Base-by-base conservation (phyloP, 345 rosid species). In the Kernera saxatilis region DNA sequence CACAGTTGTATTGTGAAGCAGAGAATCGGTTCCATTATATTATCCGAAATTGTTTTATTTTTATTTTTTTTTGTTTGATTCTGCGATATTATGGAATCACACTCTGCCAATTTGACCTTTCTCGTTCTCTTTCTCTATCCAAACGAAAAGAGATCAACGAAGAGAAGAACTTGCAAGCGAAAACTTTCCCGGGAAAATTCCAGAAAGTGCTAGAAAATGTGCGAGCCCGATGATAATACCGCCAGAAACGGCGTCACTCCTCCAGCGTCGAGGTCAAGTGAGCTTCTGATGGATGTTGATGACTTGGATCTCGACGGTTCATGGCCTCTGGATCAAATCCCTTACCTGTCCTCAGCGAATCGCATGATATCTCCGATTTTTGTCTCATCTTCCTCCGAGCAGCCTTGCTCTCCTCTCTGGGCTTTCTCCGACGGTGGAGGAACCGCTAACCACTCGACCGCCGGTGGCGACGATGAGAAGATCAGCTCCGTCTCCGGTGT, bases 371-470 rank as follows among this genome's bases (percentile, higher is more conserved):
- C 97, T 23, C 90, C 97, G 0, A 56, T 82, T 41, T 49, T 85
- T 39, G 27, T 71, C 18, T 75, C 39, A 0, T 79, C 35, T 51
- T 71, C 88, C 55, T 62, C 96, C 14, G 96, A 88, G 13, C 93
- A 74, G 72, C 96, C 97, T 39, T 79, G 79, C 64, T 90, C 98
- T 5, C 97, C 98, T 79, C 91, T 93, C 5, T 90, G 96, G 93
- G 90, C 90, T 48, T 93, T 93, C 79, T 82, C 96, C 36, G 96
- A 85, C 57, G 68, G 55, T 29, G 76, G 67, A 10, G 67, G 45
- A 12, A 32, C 5, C 52, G 54, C 10, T 58, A 5, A 49, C 14
- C 53, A 54, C 60, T 45, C 35, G 0, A 35, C 12, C 33, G 51
- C 2, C 45, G 63, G 22, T 8, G 18, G 4, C 2, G 79, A 70